phyloP scores from a whole-genome alignment of 2,329 filamentous ascomycete species.

The Diaporthe amygdali region DNA sequence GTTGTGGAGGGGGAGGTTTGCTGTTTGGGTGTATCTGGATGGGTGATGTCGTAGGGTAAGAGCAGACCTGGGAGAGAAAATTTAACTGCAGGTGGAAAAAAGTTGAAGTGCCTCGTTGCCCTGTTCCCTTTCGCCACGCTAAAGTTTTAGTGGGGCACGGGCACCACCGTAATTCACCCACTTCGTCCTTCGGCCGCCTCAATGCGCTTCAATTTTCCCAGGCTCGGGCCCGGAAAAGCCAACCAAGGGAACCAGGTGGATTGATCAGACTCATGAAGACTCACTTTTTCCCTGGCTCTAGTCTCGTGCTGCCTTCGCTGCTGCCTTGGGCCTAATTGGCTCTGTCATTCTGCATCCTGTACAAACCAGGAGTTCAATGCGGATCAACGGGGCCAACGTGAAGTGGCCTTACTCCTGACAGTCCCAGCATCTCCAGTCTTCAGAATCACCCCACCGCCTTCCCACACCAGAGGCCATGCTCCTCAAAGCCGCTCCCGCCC shows the following conservation, averaged over 20 bases:
- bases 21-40: conserved; percentile 18
- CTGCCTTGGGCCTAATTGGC: background rate
- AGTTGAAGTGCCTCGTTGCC: conserved; percentile 18
- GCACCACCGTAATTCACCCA: background rate
- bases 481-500: conserved; percentile 19
- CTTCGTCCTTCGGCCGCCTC: background rate
- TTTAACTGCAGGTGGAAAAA: conserved; percentile 23
- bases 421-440: background rate
- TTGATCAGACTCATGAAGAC: background rate
- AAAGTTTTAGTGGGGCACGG: conserved; percentile 17
- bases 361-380: background rate
- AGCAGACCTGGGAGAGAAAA: conserved; percentile 18
- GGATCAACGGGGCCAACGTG: background rate
- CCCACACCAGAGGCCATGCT: conserved; percentile 17
- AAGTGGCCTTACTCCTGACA: background rate
- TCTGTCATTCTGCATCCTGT: background rate
- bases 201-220: background rate
- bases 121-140: conserved; percentile 13
- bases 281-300: background rate
- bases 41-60: conserved; percentile 14
- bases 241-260: background rate
- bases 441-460: conserved; percentile 10
- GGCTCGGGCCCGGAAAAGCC: background rate
- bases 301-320: background rate
- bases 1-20: conserved; percentile 19